Evolutionary conservation across 306 rosid species (phyloP), one percentile per base, ranked within the genome.

Genomic region (Cucumis sativus): DNA sequence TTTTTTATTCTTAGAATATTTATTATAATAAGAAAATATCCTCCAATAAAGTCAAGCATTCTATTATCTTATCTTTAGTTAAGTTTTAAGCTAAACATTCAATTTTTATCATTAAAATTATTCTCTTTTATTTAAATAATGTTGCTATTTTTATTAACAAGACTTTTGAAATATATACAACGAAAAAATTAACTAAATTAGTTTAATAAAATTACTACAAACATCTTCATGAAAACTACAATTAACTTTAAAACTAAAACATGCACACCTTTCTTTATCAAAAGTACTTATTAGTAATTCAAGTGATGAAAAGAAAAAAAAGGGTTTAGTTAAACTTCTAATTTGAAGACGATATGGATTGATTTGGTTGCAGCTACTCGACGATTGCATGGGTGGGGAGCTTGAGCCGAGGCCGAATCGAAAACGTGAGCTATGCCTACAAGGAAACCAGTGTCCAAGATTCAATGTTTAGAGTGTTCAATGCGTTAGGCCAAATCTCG

Each of bases 351-450:
- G 57, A 30, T 17, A 3, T 0, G 17, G 57, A 52, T 52, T 6
- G 6, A 77, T 37, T 37, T 72, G n/a, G 62, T 41, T 84, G 84
- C 81, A 94, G 98, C 81, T 94, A 94, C 82, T 94, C 98, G 74
- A 94, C 95, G 0, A 94, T 94, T 58, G 84, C 97, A 9, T 94
- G 98, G 98, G 96, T 61, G n/a, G 98, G 97, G 51, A 84, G 93
- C 58, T 65, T 94, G 79, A 51, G 66, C 12, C 86, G 79, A 84
- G 97, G 98, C 0, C 77, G 78, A 65, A 28, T 89, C 8, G 93
- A 85, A 9, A 81, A 92, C 45, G 98, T 92, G 58, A 92, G 96
- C 89, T 94, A 94, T 7, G 88, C 82, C 1, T 89, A 94, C 86
- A 90, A 88, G 84, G 78, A 78, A 60, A 94, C 92, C 0, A 89